Percentiles rank a stretch among this genome's conserved stretches.
Conservation (phyloP, 768 basidiomycete species). For the Dacryopinax primogenitus region DNA sequence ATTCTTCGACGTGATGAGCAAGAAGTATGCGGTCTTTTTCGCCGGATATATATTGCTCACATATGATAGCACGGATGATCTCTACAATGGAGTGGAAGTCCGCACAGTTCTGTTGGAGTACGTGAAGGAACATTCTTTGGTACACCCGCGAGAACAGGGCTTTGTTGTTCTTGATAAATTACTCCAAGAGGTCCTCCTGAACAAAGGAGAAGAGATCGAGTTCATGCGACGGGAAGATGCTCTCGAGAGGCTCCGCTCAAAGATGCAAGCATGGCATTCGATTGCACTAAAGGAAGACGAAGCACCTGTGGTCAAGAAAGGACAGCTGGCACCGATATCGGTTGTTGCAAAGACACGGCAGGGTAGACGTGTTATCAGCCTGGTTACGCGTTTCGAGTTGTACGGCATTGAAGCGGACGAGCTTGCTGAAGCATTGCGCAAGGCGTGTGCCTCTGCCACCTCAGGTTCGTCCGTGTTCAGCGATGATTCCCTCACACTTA, state of each 20-base stretch:
- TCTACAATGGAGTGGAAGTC: conserved; percentile 49
- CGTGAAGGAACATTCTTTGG: conserved; percentile 44
- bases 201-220: conserved; percentile 27
- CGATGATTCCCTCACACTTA: neutral
- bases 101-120: conserved; percentile 49
- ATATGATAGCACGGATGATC: conserved; percentile 33
- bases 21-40: conserved; percentile 36
- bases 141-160: conserved; percentile 52
- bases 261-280: conserved; percentile 65
- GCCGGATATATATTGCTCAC: neutral
- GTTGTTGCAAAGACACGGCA: conserved; percentile 62
- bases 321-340: conserved; percentile 53
- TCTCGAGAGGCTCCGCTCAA: conserved; percentile 38
- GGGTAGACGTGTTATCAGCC: conserved; percentile 61
- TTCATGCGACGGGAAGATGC: conserved; percentile 43
- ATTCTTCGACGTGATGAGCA: conserved; percentile 52
- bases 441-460: conserved; percentile 65
- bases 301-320: conserved; percentile 46
- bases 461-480: conserved; percentile 38
- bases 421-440: conserved; percentile 66
- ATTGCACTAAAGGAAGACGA: conserved; percentile 18
- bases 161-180: conserved; percentile 53
- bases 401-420: conserved; percentile 56
- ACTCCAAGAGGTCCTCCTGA: conserved; percentile 16
- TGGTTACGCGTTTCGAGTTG: conserved; percentile 67